Evolutionary conservation across 352 stramenopile species (phyloP).

Genomic region (Globisporangium spinosum): DNA sequence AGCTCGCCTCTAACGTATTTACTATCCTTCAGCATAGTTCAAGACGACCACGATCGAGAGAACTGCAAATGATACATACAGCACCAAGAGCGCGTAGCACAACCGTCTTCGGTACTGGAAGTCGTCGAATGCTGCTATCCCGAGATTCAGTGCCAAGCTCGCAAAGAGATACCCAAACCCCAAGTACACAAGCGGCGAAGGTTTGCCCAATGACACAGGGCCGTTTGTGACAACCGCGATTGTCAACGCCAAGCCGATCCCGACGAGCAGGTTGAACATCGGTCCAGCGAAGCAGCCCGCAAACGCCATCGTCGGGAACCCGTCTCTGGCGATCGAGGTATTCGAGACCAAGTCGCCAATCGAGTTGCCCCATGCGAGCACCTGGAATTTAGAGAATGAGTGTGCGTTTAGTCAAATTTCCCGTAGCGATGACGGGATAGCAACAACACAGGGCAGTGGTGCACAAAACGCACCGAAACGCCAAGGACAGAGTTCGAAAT

Average conservation of each 20-base stretch:
- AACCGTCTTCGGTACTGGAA: conserved; percentile 59
- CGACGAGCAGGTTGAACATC: conserved; percentile 79
- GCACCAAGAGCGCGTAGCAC: conserved; percentile 50
- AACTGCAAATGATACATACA: conserved; percentile 65
- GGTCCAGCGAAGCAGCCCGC: conserved; percentile 77
- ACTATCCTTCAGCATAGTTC: conserved; percentile 11
- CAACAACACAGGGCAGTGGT: background rate
- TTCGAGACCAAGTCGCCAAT: conserved; percentile 79
- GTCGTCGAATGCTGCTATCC: conserved; percentile 41
- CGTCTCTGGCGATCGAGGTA: conserved; percentile 72
- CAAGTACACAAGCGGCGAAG: conserved; percentile 60
- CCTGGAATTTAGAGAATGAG: conserved; percentile 25
- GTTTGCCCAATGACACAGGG: conserved; percentile 47
- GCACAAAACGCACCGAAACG: conserved; percentile 51
- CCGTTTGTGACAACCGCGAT: conserved; percentile 54
- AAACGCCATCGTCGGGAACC: conserved; percentile 82
- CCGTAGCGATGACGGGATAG: background rate
- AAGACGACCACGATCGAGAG: conserved; percentile 58
- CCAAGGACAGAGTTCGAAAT: conserved; percentile 76
- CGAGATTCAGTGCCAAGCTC: conserved; percentile 68
- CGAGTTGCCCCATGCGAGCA: conserved; percentile 77
- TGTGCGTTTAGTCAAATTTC: background rate
- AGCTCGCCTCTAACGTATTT: background rate
- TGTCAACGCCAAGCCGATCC: conserved; percentile 62
- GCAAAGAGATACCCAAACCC: conserved; percentile 61